Conservation (phyloP, 2,329 filamentous ascomycete genomes). For the Phaeosphaeria sp. region DNA sequence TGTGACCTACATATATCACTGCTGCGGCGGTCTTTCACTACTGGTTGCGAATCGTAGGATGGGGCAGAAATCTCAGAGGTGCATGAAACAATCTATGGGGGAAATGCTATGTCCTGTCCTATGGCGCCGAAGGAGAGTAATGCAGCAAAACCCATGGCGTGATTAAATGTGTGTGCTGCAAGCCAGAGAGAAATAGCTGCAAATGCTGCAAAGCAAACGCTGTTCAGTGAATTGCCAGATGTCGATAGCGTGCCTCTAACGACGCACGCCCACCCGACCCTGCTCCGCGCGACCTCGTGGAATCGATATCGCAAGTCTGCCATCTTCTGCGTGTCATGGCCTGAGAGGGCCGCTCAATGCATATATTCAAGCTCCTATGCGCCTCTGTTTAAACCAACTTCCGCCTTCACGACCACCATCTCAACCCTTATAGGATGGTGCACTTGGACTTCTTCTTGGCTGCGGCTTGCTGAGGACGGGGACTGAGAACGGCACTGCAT, state of each 20-base stretch:
- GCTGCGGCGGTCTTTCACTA: background rate
- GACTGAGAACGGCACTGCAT: constrained; percentile 50
- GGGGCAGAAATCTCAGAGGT: background rate
- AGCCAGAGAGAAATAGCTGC: constrained; percentile 18
- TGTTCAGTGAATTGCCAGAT: constrained; percentile 22
- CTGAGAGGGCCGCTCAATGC: constrained; percentile 12
- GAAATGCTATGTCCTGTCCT: constrained; percentile 31
- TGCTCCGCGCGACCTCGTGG: constrained; percentile 4
- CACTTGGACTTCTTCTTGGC: constrained; percentile 38
- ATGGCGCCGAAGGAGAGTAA: constrained; percentile 39
- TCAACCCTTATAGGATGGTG: constrained; percentile 33
- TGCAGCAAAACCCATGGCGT: constrained; percentile 29
- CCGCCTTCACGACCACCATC: constrained; percentile 6
- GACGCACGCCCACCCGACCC: background rate
- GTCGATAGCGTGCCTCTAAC: constrained; percentile 12
- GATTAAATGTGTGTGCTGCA: constrained; percentile 24
- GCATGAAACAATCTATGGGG: constrained; percentile 35
- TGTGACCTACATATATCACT: background rate
- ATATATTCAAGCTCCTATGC: constrained; percentile 31
- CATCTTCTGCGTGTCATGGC: constrained; percentile 6
- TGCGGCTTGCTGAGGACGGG: constrained; percentile 39
- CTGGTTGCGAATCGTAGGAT: background rate
- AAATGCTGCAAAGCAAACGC: constrained; percentile 29
- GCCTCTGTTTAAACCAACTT: constrained; percentile 30
- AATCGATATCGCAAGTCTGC: constrained; percentile 10